Evolutionary conservation across 2,329 filamentous ascomycete species (phyloP).

Genomic region (Exserohilum turcica): DNA sequence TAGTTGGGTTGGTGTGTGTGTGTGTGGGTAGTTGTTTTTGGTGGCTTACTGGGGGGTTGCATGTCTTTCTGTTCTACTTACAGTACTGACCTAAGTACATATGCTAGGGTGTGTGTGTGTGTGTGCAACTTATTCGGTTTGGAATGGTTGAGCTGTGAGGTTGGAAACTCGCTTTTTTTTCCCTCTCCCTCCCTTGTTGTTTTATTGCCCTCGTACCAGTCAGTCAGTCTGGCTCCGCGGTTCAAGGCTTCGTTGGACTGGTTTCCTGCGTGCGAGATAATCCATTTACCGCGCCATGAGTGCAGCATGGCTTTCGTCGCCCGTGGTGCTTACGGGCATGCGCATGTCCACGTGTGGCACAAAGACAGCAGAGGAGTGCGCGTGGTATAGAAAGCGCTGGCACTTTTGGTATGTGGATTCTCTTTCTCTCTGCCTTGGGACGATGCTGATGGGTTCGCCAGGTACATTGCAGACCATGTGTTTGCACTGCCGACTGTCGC

Average conservation of each 20-base stretch:
- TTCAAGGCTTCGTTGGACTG: not conserved
- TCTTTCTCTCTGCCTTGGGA: not conserved
- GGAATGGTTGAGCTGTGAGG: no score
- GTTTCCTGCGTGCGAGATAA: not conserved
- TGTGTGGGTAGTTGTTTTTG: no score
- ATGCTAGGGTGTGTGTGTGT: no score
- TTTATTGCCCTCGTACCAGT: no score
- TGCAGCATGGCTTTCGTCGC: conserved; percentile 27
- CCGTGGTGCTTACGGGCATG: conserved; percentile 21
- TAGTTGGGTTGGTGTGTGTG: not conserved
- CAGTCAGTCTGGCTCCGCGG: no score
- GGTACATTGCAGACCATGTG: conserved; percentile 61
- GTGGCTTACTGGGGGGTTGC: no score
- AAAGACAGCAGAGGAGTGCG: conserved; percentile 53
- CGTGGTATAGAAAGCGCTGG: conserved; percentile 55
- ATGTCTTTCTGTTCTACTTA: no score
- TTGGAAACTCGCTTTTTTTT: no score
- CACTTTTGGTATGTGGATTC: conserved; percentile 52
- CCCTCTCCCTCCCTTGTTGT: no score
- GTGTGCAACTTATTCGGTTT: no score
- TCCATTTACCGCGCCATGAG: not conserved
- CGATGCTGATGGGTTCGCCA: not conserved
- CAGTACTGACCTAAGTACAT: no score
- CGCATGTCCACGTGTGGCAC: conserved; percentile 38
- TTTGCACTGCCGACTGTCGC: conserved; percentile 60